Percentiles rank a stretch among this genome's conserved stretches.
Evolutionary conservation across 805 yeast species (phyloP).

Genomic region (Saccharomyces jurei): DNA sequence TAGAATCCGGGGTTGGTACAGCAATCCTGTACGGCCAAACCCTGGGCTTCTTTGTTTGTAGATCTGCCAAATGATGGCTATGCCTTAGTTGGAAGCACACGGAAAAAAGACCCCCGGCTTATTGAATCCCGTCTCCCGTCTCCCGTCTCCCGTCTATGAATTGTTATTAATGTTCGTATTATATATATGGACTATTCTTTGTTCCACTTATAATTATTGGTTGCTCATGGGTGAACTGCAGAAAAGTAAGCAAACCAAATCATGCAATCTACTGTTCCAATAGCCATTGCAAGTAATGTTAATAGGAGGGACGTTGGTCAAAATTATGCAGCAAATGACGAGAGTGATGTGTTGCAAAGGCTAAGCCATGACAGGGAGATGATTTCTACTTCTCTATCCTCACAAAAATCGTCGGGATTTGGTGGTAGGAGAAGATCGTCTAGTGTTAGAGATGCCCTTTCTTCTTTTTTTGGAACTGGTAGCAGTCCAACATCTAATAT

Average conservation of each 20-base stretch:
- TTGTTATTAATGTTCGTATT: not conserved
- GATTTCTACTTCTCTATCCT: not conserved
- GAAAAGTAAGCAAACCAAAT: not conserved
- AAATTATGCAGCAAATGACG: not conserved
- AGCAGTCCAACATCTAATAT: not conserved
- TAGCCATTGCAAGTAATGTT: not conserved
- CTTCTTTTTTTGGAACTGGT: slow-evolving; percentile 1
- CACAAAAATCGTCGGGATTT: not conserved
- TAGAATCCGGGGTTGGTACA: not conserved
- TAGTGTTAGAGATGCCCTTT: not conserved
- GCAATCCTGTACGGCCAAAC: not conserved
- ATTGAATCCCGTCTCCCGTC: not conserved
- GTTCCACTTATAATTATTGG: not conserved
- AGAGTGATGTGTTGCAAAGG: not conserved
- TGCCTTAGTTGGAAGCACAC: not conserved
- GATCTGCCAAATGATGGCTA: not conserved
- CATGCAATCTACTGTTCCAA: not conserved
- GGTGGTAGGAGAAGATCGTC: slow-evolving; percentile 1
- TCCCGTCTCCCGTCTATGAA: not conserved
- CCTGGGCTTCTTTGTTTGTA: not conserved
- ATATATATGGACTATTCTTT: not conserved
- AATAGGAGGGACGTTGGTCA: not conserved
- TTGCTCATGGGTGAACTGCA: not conserved
- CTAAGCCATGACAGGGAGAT: not conserved
- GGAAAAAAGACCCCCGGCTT: not conserved